These are phyloP conservation scores for Phytopythium sindhum DNA, from an alignment of 352 stramenopile species.

Conservation along the genomic window DNA sequence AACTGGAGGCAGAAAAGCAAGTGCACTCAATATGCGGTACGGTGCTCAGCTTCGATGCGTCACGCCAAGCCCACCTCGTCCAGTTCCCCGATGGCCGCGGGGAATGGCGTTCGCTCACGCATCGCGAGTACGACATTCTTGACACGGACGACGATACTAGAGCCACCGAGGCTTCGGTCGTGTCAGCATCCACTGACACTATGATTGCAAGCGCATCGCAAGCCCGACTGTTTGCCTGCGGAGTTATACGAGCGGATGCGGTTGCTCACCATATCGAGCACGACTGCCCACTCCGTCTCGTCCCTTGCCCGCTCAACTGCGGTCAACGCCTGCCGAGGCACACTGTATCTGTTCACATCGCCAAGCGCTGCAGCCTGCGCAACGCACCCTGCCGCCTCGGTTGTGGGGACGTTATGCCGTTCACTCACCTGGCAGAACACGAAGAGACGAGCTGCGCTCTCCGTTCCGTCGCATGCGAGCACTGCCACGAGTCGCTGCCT, in stretches of 20 bases:
- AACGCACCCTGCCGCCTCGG: slow-evolving; percentile 55
- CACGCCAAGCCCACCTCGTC: slow-evolving; percentile 28
- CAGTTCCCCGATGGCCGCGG: slow-evolving; percentile 54
- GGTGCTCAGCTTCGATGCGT: slow-evolving; percentile 2
- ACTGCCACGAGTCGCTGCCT: slow-evolving; percentile 39
- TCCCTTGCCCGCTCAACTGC: slow-evolving; percentile 61
- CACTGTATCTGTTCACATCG: slow-evolving; percentile 35
- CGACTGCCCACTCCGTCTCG: slow-evolving; percentile 44
- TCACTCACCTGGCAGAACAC: slow-evolving; percentile 41
- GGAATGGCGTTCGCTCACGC: slow-evolving; percentile 36
- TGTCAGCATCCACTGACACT: background rate
- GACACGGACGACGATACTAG: background rate
- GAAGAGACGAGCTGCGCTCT: slow-evolving; percentile 44
- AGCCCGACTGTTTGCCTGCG: slow-evolving; percentile 22
- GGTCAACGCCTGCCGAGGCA: slow-evolving; percentile 47
- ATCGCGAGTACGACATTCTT: slow-evolving; percentile 45
- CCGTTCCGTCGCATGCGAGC: slow-evolving; percentile 44
- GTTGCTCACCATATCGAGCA: slow-evolving; percentile 21
- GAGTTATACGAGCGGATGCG: slow-evolving; percentile 11
- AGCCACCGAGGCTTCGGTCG: background rate
- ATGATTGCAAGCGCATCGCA: background rate
- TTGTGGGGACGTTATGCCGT: slow-evolving; percentile 47
- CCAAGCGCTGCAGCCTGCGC: slow-evolving; percentile 58
- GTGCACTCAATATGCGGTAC: background rate
- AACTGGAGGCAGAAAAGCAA: slow-evolving; percentile 5